phyloP scores from a whole-genome alignment of 805 yeast genomes.

The Soucietia sequanensis region DNA sequence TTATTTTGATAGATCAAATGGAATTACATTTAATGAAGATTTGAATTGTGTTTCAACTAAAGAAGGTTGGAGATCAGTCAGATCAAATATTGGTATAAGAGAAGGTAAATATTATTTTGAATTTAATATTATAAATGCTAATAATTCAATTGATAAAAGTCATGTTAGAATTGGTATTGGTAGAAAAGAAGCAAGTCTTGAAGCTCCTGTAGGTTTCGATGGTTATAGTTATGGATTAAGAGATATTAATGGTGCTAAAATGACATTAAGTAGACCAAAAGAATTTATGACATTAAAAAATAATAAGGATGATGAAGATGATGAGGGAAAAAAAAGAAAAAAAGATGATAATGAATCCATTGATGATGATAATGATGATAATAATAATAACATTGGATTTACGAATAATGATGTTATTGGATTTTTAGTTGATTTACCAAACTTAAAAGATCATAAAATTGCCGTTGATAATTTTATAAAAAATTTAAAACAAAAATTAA shows the following conservation, averaged over 20 bases:
- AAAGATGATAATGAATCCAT: no score
- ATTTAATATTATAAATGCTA: conserved; percentile 53
- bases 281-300: conserved; percentile 40
- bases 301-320: conserved; percentile 26
- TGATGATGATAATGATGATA: no score
- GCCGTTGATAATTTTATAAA: conserved; percentile 35
- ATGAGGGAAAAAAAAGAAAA: no score
- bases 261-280: conserved; percentile 71
- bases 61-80: conserved; percentile 77
- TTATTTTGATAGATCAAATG: conserved; percentile 68
- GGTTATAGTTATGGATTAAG: conserved; percentile 91
- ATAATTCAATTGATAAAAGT: conserved; percentile 24
- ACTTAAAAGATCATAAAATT: conserved; percentile 40
- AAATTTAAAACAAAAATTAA: conserved; percentile 7
- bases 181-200: conserved; percentile 82
- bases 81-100: conserved; percentile 71
- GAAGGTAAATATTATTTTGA: conserved; percentile 86
- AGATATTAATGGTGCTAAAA: conserved; percentile 70
- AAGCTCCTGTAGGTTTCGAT: conserved; percentile 95
- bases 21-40: conserved; percentile 36
- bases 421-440: conserved; percentile 68
- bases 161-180: conserved; percentile 85
- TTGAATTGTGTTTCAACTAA: conserved; percentile 49
- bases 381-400: conserved; percentile 50
- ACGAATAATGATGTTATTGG: conserved; percentile 83